Evolutionary conservation across 1,139 yeast species (phyloP).

Genomic region (Scheffersomyces segobiensis): DNA sequence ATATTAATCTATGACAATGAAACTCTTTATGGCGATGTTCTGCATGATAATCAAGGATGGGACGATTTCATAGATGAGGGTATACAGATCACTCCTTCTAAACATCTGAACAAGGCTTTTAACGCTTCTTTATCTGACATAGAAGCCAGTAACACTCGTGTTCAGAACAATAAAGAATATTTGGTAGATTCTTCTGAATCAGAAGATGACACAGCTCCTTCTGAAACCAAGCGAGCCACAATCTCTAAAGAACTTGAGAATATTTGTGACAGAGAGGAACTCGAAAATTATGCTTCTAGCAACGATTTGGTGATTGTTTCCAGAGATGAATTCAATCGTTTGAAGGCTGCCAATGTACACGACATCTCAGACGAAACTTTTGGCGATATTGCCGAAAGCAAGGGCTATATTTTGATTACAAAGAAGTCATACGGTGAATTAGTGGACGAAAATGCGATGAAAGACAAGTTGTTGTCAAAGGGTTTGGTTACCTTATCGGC

Average conservation of each 20-base stretch:
- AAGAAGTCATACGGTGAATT: constrained; percentile 27
- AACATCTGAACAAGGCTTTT: constrained; percentile 2
- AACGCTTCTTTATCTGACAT: constrained; percentile 17
- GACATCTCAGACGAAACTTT: constrained; percentile 25
- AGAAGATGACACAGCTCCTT: constrained; percentile 16
- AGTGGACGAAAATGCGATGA: constrained; percentile 36
- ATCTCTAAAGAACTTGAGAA: constrained; percentile 24
- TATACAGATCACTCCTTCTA: constrained; percentile 21
- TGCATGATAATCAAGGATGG: constrained; percentile 24
- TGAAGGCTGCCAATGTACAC: constrained; percentile 24
- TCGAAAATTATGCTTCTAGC: constrained; percentile 50
- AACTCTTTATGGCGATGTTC: constrained; percentile 9
- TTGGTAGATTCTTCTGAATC: constrained; percentile 33
- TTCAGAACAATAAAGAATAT: constrained; percentile 21
- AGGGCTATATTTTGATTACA: constrained; percentile 28
- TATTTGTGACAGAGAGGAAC: constrained; percentile 31
- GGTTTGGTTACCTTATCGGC: constrained; percentile 38
- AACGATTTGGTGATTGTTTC: constrained; percentile 54
- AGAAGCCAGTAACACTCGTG: constrained; percentile 6
- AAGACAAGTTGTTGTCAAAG: constrained; percentile 25
- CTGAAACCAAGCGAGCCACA: constrained; percentile 8
- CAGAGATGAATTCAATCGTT: constrained; percentile 43
- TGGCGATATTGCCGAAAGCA: constrained; percentile 20
- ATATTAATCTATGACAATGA: constrained; percentile 25
- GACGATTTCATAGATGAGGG: constrained; percentile 42